A percentile compares a stretch with the other conserved stretches of the same genome.
Conservation (phyloP, 257 asterid genomes). For the Thymus quinquecostatus region DNA sequence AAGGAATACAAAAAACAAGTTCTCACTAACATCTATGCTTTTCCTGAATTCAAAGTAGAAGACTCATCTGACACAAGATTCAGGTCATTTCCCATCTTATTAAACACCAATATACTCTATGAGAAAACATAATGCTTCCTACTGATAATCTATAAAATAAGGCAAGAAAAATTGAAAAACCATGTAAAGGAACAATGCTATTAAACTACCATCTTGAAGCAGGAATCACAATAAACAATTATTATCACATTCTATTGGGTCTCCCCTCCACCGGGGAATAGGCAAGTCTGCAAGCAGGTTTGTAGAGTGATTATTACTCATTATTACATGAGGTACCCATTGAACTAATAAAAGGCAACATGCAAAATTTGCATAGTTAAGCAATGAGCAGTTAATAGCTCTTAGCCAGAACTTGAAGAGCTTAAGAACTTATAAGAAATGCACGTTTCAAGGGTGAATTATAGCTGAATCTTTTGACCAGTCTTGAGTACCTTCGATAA, state of each 20-base stretch:
- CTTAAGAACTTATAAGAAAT: no score
- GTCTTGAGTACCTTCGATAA: conserved; percentile 27
- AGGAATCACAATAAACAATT: no score
- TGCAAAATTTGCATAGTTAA: conserved; percentile 12
- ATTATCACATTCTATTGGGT: conserved; percentile 7
- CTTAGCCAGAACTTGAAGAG: neutral
- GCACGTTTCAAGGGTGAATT: conserved; percentile 23
- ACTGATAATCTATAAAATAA: neutral
- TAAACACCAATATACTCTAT: neutral
- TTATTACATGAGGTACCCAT: neutral
- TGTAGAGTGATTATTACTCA: conserved; percentile 3
- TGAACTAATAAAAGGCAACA: conserved; percentile 7
- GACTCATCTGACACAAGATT: neutral
- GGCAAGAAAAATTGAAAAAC: conserved; percentile 13
- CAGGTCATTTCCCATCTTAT: neutral
- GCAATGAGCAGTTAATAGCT: conserved; percentile 1
- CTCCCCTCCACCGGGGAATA: neutral
- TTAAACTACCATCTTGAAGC: no score
- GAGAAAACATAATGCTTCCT: conserved; percentile 13
- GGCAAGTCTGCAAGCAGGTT: conserved; percentile 8
- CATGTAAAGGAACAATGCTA: neutral
- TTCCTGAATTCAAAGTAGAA: neutral
- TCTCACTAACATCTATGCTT: conserved; percentile 19
- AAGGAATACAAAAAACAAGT: conserved; percentile 1
- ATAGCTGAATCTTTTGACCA: conserved; percentile 30